These are phyloP conservation scores for Chaetomium olivaceum DNA, from an alignment of 2,329 filamentous ascomycete species.

Conservation along the genomic window DNA sequence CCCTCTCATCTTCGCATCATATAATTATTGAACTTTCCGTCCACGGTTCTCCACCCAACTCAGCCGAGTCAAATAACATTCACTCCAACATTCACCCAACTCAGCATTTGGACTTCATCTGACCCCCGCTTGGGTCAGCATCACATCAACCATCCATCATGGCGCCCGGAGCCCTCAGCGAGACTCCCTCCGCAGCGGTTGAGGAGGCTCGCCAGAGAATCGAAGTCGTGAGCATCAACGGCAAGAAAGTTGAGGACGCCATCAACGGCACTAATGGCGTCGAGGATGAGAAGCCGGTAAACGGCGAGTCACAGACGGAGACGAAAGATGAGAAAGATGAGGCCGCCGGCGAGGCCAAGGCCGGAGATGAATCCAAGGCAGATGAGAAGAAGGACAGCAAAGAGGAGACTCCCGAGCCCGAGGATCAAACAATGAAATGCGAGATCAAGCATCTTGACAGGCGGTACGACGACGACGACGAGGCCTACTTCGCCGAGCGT, in stretches of 20 bases:
- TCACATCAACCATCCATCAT: neutral
- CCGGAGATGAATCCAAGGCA: neutral
- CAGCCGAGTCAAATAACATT: neutral
- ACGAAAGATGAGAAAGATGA: neutral
- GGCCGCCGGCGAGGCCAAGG: neutral
- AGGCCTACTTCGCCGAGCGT: constrained; percentile 35
- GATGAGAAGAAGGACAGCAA: neutral
- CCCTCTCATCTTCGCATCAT: neutral
- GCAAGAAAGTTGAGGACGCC: neutral
- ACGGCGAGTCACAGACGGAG: neutral
- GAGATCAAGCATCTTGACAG: constrained; percentile 35
- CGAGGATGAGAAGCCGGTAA: neutral
- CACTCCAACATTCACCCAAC: neutral
- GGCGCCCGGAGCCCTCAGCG: constrained; percentile 17
- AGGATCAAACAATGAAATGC: constrained; percentile 37
- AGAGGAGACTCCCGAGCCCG: constrained; percentile 17
- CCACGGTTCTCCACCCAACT: neutral
- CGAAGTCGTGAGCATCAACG: constrained; percentile 3
- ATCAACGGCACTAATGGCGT: constrained; percentile 6
- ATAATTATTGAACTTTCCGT: neutral
- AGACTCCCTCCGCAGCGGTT: neutral
- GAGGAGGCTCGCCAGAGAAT: neutral
- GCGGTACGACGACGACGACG: constrained; percentile 33
- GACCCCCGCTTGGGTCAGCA: constrained; percentile 3
- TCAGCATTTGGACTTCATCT: neutral